phyloP scores from a whole-genome alignment of 805 yeast genomes.

The Monosporozyma solicola region DNA sequence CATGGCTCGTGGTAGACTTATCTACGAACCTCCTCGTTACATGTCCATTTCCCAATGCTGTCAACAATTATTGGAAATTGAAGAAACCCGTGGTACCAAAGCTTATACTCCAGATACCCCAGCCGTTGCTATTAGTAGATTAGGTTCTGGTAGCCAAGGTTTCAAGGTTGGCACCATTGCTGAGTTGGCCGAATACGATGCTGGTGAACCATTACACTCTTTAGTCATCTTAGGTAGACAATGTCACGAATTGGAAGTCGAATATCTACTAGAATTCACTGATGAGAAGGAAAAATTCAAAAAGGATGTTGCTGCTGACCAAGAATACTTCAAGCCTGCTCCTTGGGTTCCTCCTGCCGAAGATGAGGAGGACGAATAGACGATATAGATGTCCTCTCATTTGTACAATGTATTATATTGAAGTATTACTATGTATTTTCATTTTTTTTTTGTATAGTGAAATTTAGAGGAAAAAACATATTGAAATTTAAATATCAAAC shows the following conservation, averaged over 20 bases:
- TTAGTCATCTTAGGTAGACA: constrained; percentile 85
- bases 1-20: constrained; percentile 83
- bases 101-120: constrained; percentile 87
- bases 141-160: constrained; percentile 77
- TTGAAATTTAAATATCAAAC: neutral
- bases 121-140: constrained; percentile 84
- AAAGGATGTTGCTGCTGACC: constrained; percentile 40
- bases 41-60: constrained; percentile 91
- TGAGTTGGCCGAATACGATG: constrained; percentile 71
- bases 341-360: constrained; percentile 49
- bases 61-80: constrained; percentile 77
- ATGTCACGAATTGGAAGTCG: constrained; percentile 88
- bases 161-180: constrained; percentile 79
- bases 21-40: constrained; percentile 95
- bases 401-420: neutral
- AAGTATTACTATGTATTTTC: neutral
- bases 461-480: neutral
- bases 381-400: neutral
- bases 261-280: constrained; percentile 70
- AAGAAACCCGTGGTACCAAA: constrained; percentile 60
- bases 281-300: constrained; percentile 46
- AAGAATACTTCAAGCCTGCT: constrained; percentile 65
- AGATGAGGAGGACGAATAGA: constrained; percentile 19
- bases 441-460: neutral
- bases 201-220: constrained; percentile 93